These are phyloP conservation scores for Crotalaria pallida DNA, from an alignment of 306 rosid genomes.

Conservation along the genomic window DNA sequence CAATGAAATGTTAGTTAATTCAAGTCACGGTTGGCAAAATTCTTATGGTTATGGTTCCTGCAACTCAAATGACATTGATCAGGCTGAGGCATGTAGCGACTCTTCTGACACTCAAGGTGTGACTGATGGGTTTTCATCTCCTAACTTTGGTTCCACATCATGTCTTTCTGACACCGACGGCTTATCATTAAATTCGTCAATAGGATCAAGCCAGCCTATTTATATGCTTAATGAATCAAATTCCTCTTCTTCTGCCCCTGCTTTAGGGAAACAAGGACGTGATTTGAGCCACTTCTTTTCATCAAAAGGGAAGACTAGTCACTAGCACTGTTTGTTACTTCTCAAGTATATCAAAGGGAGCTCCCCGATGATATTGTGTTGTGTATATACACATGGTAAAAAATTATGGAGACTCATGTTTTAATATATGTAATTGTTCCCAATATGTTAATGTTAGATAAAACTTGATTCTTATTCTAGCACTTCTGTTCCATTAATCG, in stretches of 20 bases:
- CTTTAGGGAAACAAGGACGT: conserved; percentile 50
- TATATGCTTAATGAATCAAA: conserved; percentile 43
- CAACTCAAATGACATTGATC: conserved; percentile 42
- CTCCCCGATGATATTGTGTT: conserved; percentile 28
- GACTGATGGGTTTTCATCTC: conserved; percentile 48
- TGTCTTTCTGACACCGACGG: conserved; percentile 53
- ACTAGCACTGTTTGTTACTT: conserved; percentile 30
- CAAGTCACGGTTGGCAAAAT: conserved; percentile 38
- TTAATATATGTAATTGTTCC: neutral
- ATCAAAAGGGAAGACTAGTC: conserved; percentile 39
- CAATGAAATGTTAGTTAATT: conserved; percentile 40
- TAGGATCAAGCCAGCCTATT: conserved; percentile 24
- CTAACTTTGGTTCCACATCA: conserved; percentile 30
- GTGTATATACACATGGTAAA: conserved; percentile 21
- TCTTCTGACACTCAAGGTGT: conserved; percentile 37
- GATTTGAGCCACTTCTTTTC: conserved; percentile 59
- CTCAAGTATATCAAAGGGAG: conserved; percentile 22
- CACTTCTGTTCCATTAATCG: neutral
- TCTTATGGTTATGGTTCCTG: conserved; percentile 28
- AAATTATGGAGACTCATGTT: neutral
- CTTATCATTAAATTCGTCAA: conserved; percentile 37
- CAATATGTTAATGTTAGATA: neutral
- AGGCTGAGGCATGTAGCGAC: conserved; percentile 37
- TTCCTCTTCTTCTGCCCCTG: conserved; percentile 40
- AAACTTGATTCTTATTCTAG: neutral